Conservation (phyloP, 108 stramenopile genomes). For the Nitzschia palea region DNA sequence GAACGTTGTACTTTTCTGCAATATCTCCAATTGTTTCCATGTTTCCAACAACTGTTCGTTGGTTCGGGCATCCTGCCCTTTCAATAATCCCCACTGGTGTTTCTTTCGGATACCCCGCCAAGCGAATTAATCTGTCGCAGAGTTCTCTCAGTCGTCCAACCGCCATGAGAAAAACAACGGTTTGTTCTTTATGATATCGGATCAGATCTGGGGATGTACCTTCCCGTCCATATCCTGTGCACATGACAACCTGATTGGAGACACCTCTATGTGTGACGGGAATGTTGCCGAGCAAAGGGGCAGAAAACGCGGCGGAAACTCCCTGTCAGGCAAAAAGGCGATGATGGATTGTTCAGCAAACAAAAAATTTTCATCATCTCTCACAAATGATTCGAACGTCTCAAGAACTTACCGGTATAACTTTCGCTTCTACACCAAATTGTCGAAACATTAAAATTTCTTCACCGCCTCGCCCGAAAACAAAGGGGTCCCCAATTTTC, state of each 20-base stretch:
- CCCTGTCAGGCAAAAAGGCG: constrained; percentile 52
- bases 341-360: not conserved
- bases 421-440: constrained; percentile 76
- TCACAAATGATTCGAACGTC: not conserved
- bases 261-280: constrained; percentile 97
- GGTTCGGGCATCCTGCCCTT: constrained; percentile 79
- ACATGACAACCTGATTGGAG: constrained; percentile 93
- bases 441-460: constrained; percentile 91
- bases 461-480: constrained; percentile 97
- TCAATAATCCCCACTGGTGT: constrained; percentile 88
- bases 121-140: constrained; percentile 45
- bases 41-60: constrained; percentile 79
- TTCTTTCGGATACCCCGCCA: constrained; percentile 71
- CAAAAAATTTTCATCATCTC: not conserved
- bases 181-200: constrained; percentile 83
- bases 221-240: constrained; percentile 88
- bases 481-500: constrained; percentile 99
- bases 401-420: constrained; percentile 67
- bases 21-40: constrained; percentile 80
- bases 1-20: constrained; percentile 67
- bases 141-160: constrained; percentile 76
- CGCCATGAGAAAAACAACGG: constrained; percentile 90
- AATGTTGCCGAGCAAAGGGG: constrained; percentile 92
- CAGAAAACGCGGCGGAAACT: constrained; percentile 92
- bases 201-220: constrained; percentile 83